These are phyloP conservation scores for Saccharomyces pastorianus DNA, from an alignment of 1,139 yeast genomes.

Conservation along the genomic window DNA sequence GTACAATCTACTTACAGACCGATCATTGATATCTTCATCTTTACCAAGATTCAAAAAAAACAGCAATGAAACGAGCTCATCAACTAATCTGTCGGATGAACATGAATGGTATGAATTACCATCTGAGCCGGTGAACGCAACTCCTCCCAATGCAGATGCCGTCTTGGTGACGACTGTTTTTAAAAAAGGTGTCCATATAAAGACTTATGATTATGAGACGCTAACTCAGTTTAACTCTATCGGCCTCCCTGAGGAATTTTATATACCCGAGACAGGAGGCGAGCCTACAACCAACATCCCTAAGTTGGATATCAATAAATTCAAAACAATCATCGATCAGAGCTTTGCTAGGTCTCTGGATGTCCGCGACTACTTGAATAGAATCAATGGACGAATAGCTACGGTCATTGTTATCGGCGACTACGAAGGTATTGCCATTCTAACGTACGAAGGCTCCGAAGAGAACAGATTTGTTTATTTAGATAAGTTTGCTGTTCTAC, in stretches of 20 bases:
- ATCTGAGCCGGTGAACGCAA: constrained; percentile 9
- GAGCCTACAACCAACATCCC: constrained; percentile 15
- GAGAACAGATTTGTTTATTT: constrained; percentile 48
- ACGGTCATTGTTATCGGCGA: constrained; percentile 82
- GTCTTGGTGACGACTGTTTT: constrained; percentile 59
- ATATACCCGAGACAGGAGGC: background rate
- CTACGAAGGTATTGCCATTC: constrained; percentile 89
- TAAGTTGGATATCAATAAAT: constrained; percentile 46
- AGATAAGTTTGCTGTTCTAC: constrained; percentile 87
- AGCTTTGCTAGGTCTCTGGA: constrained; percentile 71
- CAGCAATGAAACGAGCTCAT: constrained; percentile 10
- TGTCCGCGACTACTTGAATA: constrained; percentile 49
- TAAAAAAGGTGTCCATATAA: constrained; percentile 67
- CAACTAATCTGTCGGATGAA: constrained; percentile 2
- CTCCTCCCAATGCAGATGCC: constrained; percentile 14
- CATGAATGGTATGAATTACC: constrained; percentile 23
- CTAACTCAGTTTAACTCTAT: constrained; percentile 22
- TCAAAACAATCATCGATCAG: constrained; percentile 60
- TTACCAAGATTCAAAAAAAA: constrained; percentile 58
- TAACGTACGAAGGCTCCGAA: constrained; percentile 60
- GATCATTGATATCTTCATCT: constrained; percentile 92
- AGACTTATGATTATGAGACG: constrained; percentile 35
- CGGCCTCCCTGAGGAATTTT: constrained; percentile 19
- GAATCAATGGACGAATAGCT: constrained; percentile 62
- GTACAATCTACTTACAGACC: constrained; percentile 80